Base-by-base conservation (phyloP, 2,329 filamentous ascomycete species). In the Thelonectria discophora region DNA sequence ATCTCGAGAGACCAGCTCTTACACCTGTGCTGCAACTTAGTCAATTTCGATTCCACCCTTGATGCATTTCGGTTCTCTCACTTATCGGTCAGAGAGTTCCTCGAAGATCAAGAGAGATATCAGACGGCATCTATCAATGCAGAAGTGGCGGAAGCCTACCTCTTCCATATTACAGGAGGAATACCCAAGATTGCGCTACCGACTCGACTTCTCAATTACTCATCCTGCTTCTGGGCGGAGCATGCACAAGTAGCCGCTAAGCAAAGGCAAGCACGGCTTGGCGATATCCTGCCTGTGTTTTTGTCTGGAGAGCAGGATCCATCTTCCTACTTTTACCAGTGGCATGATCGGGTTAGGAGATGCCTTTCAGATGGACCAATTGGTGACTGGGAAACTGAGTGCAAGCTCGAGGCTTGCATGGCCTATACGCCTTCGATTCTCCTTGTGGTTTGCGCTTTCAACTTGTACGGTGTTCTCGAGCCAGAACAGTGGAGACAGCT, bases 11-110 rank as follows among this genome's bases (percentile, higher is more conserved):
- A 55, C 18, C 52, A 55, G 42, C 42, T 55, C 18, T 39, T 55
- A 24, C 17, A 47, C n/a, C 8, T 55, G n/a, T 37, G 27, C 42
- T 47, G 27, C 24, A 55, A 55, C 30, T 21, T 55, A 27, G 42
- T 55, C 24, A 39, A 47, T 39, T 55, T 47, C 30, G 52, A 55
- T 24, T 47, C 52, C 17, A 27, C 52, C 15, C 11, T 55, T 39
- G 52, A 55, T 15, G 17, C 17, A 17, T 55, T 55, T 48, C 52
- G 52, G 30, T 55, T 55, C 42, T 47, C 42, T 13, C 52, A 55
- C 30, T 47, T 55, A 17, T 55, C 52, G 17, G 52, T 55, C 40
- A 42, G 52, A 24, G 52, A 55, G 21, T 55, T 55, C 27, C 27
- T 55, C 5, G 52, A 55, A 39, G 30, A 30, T 47, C 24, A 39